Base-by-base conservation (phyloP, 1,139 yeast genomes). In the Diutina rugosa region DNA sequence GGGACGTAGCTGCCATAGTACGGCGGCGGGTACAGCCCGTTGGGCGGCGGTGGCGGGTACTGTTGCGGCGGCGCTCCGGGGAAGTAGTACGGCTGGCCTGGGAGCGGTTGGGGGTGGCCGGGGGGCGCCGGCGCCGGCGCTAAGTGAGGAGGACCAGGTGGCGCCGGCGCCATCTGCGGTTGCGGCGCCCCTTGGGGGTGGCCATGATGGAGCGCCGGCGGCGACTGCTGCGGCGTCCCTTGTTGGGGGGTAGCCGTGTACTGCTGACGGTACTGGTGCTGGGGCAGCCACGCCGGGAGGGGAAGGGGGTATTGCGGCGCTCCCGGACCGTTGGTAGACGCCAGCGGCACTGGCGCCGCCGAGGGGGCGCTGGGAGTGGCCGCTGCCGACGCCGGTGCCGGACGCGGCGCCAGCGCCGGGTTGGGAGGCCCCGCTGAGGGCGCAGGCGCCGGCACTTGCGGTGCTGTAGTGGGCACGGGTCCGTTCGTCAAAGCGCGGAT, bases 281-380 rank as follows among this genome's bases (percentile, higher is more conserved):
- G 51, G 4, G 59, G 58, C 32, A 61, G 63, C 16, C 54, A 51
- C 28, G 54, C 57, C 41, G 57, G 53, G 21, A 29, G 56, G 32
- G 56, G 57, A 21, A 56, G 56, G 46, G 63, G 61, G n/a, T n/a
- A 30, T 18, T 32, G 44, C 9, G 53, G 54, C n/a, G n/a, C 41
- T 35, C 41, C 21, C 57, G 61, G 41, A 2, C 41, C 41, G 5
- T 8, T 8, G 6, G 41, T 5, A 16, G 54, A 57, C 48, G 59
- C 65, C 4, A 58, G 59, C 54, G 61, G 63, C 48, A 58, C 59
- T 46, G 57, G 46, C 32, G 21, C 55, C 44, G n/a, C 54, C 59
- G 46, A 59, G 59, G 18, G 62, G 59, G 30, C 57, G 60, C 44
- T 58, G 62, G 56, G 18, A 60, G 61, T 60, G 58, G 61, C 56